These are phyloP conservation scores for Cladosporium cucumerinum DNA, from an alignment of 2,329 filamentous ascomycete genomes.

Conservation along the genomic window DNA sequence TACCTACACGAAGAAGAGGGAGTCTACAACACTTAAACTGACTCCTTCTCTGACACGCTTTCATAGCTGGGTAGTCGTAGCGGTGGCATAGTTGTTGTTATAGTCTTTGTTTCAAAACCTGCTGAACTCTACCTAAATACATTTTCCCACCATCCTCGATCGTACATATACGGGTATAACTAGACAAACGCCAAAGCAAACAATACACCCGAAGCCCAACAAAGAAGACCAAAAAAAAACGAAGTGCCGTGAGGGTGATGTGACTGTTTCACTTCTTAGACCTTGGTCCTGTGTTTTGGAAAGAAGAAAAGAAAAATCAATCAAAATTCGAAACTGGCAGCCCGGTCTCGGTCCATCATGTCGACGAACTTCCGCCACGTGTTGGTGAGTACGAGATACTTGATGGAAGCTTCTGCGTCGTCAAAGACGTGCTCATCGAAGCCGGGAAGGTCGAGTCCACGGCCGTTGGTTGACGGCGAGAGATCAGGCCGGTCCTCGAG, in stretches of 20 bases:
- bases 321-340: neutral
- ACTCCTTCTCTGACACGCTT: no score
- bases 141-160: neutral
- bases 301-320: neutral
- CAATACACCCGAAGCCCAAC: neutral
- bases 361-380: slow-evolving; percentile 53
- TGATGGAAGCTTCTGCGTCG: slow-evolving; percentile 57
- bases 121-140: neutral
- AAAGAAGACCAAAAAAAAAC: neutral
- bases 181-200: neutral
- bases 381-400: slow-evolving; percentile 65
- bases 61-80: no score
- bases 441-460: slow-evolving; percentile 16
- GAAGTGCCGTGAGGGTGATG: neutral
- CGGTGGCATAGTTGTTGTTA: no score
- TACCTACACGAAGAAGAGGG: no score
- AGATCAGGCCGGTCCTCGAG: slow-evolving; percentile 16
- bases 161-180: neutral
- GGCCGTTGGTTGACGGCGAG: neutral
- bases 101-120: neutral
- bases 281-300: no score
- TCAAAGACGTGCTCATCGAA: slow-evolving; percentile 58
- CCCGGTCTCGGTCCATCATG: slow-evolving; percentile 1
- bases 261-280: neutral
- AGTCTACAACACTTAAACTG: no score